Conservation (phyloP, 345 rosid genomes). For the Populus deltoides region DNA sequence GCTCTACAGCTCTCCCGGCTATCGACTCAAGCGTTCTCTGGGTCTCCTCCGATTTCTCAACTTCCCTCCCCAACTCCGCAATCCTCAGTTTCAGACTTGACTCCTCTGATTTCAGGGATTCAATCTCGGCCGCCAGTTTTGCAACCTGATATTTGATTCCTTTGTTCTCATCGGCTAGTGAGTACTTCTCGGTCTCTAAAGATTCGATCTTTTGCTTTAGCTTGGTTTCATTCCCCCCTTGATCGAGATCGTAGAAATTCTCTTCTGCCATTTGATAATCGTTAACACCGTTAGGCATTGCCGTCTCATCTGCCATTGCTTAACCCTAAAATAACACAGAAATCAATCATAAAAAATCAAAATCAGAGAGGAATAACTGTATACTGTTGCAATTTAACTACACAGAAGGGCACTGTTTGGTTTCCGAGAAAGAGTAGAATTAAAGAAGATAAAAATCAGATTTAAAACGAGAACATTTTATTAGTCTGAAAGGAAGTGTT, state of each 20-base stretch:
- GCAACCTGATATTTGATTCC: slow-evolving; percentile 35
- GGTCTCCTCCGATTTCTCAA: slow-evolving; percentile 51
- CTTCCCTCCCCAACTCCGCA: slow-evolving; percentile 42
- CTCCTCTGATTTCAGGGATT: slow-evolving; percentile 37
- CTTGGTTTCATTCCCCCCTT: slow-evolving; percentile 24
- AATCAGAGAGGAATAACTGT: background rate
- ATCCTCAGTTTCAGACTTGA: slow-evolving; percentile 38
- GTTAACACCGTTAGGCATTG: slow-evolving; percentile 32
- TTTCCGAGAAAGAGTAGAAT: background rate
- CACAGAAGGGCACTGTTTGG: background rate
- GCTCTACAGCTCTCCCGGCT: slow-evolving; percentile 51
- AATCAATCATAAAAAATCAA: background rate
- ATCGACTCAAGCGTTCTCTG: slow-evolving; percentile 47
- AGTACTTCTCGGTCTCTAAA: slow-evolving; percentile 51
- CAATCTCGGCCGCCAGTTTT: slow-evolving; percentile 36
- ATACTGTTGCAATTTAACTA: background rate
- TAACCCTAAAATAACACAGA: slow-evolving; percentile 3
- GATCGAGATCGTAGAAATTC: slow-evolving; percentile 34
- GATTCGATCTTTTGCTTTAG: slow-evolving; percentile 35
- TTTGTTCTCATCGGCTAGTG: slow-evolving; percentile 35
- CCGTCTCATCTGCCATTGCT: slow-evolving; percentile 45
- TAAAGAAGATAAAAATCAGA: background rate
- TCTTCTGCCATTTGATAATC: slow-evolving; percentile 32
- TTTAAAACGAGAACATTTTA: background rate
- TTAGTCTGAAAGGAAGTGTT: background rate